Percentiles rank a stretch among this genome's conserved stretches.
phyloP scores from a whole-genome alignment of 1,284 basidiomycete genomes.

The Ustilago hordei region DNA sequence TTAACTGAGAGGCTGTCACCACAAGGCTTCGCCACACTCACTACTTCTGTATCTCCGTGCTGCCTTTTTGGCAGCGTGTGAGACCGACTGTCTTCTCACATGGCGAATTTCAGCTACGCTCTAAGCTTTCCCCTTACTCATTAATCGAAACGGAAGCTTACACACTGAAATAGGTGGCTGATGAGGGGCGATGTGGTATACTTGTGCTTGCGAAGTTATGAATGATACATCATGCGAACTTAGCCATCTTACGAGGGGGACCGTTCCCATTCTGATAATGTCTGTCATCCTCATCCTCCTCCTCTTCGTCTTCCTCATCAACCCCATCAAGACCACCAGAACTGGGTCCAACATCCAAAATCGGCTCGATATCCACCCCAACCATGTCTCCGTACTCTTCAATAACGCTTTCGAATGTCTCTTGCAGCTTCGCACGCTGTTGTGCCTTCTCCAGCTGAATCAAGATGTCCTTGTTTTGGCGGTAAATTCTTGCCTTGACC shows the following conservation, averaged over 20 bases:
- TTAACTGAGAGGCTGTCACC: no score
- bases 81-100: no score
- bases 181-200: not conserved
- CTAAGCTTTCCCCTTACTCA: no score
- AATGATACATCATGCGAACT: slow-evolving; percentile 21
- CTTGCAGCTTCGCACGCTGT: slow-evolving; percentile 86
- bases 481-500: slow-evolving; percentile 84
- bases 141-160: not conserved
- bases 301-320: slow-evolving; percentile 27
- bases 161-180: not conserved
- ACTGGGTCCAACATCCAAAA: slow-evolving; percentile 40
- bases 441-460: slow-evolving; percentile 86
- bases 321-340: slow-evolving; percentile 11
- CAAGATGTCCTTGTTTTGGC: slow-evolving; percentile 93
- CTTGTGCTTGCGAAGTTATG: not conserved
- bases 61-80: no score
- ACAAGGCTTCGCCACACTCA: no score
- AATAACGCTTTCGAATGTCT: slow-evolving; percentile 88
- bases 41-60: no score
- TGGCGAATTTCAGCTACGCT: no score
- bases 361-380: slow-evolving; percentile 62
- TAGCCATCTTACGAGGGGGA: slow-evolving; percentile 42
- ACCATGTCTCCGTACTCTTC: slow-evolving; percentile 89
- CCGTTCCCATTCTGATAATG: slow-evolving; percentile 34
- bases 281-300: slow-evolving; percentile 31